Conservation (phyloP, 2,329 filamentous ascomycete species). For the Diaporthe citriasiana region DNA sequence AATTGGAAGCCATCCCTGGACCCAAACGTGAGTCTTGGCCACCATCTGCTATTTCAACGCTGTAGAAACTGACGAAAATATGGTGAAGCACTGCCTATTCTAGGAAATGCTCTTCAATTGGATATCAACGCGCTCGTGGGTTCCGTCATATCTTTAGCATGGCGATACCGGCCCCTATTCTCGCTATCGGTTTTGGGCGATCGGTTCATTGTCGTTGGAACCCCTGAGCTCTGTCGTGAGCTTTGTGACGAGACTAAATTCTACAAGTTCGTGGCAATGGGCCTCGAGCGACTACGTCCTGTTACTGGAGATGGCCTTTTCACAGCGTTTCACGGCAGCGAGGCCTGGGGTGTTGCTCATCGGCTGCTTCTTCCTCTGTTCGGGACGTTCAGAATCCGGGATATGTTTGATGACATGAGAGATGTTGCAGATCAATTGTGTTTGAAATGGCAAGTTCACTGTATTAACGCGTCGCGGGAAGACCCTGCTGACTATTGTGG, state of each 20-base stretch:
- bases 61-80: not conserved
- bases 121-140: constrained; percentile 24
- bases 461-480: too few species aligned
- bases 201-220: constrained; percentile 39
- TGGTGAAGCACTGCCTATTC: constrained; percentile 15
- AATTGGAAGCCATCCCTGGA: constrained; percentile 19
- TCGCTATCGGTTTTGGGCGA: constrained; percentile 17
- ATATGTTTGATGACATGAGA: constrained; percentile 61
- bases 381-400: constrained; percentile 5
- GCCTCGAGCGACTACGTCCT: constrained; percentile 18
- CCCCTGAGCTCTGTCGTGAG: constrained; percentile 44
- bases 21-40: constrained; percentile 5
- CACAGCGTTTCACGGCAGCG: constrained; percentile 37
- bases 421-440: constrained; percentile 19
- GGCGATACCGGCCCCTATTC: not conserved
- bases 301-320: constrained; percentile 42
- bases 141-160: constrained; percentile 18
- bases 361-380: constrained; percentile 12
- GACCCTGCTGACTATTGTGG: not conserved
- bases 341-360: constrained; percentile 30
- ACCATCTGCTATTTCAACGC: not conserved
- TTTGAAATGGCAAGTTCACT: not conserved
- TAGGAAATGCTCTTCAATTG: constrained; percentile 8
- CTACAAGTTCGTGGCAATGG: constrained; percentile 42
- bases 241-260: constrained; percentile 46